phyloP scores from a whole-genome alignment of 306 rosid species.

The Prunus fruticosa region DNA sequence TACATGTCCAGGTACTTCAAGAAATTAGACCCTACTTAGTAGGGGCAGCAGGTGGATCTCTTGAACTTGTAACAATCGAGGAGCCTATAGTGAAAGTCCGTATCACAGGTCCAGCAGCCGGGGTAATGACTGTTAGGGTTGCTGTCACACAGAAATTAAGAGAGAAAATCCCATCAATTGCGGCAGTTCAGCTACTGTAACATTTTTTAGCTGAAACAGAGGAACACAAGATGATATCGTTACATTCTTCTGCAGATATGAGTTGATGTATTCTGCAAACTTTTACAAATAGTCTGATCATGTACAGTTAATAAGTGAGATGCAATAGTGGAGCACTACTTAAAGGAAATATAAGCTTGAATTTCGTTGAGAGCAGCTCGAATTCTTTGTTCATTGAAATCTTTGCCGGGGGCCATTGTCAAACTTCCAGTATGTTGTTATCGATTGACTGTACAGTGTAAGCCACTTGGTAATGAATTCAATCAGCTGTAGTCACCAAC shows the following conservation, averaged over 20 bases:
- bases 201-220: background rate
- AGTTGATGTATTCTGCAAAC: background rate
- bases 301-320: slow-evolving; percentile 8
- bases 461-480: background rate
- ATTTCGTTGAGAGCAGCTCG: background rate
- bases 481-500: background rate
- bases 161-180: slow-evolving; percentile 84
- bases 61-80: slow-evolving; percentile 79
- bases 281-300: background rate
- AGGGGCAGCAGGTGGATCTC: slow-evolving; percentile 84
- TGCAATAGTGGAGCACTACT: background rate
- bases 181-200: slow-evolving; percentile 80
- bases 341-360: background rate
- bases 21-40: slow-evolving; percentile 94
- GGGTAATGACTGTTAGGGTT: slow-evolving; percentile 93
- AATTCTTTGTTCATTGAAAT: background rate
- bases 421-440: background rate
- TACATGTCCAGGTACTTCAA: slow-evolving; percentile 64
- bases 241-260: background rate
- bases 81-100: slow-evolving; percentile 74
- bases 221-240: background rate
- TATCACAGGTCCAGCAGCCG: slow-evolving; percentile 34
- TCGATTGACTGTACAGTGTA: background rate
- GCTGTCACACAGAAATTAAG: slow-evolving; percentile 93
- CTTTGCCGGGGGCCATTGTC: too few species aligned